Conservation (phyloP, 2,329 filamentous ascomycete genomes). For the Pochonia chlamydosporia region DNA sequence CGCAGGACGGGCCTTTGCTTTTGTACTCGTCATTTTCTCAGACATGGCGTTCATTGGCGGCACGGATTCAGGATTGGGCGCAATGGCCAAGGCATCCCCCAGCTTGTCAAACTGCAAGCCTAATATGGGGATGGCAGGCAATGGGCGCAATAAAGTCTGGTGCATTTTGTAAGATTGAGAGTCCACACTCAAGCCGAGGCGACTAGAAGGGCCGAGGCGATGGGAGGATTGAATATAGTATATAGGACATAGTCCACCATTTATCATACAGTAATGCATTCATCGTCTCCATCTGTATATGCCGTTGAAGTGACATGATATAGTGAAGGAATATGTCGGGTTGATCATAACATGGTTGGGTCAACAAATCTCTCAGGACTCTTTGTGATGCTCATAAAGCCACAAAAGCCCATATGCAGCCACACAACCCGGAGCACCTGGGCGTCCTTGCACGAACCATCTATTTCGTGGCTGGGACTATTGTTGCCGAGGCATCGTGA, state of each 20-base stretch:
- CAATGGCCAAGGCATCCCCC: neutral
- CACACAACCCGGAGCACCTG: no score
- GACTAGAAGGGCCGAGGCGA: neutral
- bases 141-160: neutral
- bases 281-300: neutral
- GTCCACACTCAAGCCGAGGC: neutral
- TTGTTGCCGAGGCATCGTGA: no score
- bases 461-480: no score
- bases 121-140: conserved; percentile 1
- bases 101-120: conserved; percentile 4
- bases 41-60: conserved; percentile 4
- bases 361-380: no score
- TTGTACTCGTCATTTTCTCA: conserved; percentile 5
- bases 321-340: no score
- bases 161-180: conserved; percentile 6
- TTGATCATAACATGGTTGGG: no score
- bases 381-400: no score
- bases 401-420: no score
- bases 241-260: conserved; percentile 3
- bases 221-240: conserved; percentile 1
- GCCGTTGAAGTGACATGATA: no score
- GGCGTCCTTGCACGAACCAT: no score
- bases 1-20: neutral
- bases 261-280: neutral
- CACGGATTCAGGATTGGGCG: neutral